Conservation (phyloP, 1,284 basidiomycete genomes). For the Volvariella volvacea region DNA sequence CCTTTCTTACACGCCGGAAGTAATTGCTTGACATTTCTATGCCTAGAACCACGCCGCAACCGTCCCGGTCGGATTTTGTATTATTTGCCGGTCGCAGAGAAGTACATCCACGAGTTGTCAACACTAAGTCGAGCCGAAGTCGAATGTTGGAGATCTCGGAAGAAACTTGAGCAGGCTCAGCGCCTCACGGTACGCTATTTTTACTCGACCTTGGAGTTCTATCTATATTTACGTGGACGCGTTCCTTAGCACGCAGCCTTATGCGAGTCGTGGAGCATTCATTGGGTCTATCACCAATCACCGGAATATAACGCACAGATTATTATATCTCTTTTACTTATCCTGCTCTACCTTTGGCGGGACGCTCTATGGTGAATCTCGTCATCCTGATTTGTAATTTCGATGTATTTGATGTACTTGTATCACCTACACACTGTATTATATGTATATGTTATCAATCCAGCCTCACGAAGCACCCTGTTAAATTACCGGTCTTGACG, state of each 20-base stretch:
- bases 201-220: too few relatives aligned
- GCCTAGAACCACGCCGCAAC: constrained; percentile 8
- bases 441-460: background rate
- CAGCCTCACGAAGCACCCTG: too few relatives aligned
- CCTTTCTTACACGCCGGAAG: too few relatives aligned
- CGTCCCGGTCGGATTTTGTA: constrained; percentile 16
- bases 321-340: constrained; percentile 14
- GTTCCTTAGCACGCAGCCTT: constrained; percentile 21
- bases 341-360: constrained; percentile 21
- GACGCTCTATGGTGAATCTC: constrained; percentile 12
- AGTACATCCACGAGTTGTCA: constrained; percentile 19
- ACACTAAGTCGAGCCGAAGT: constrained; percentile 11
- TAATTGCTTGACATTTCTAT: background rate
- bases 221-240: background rate
- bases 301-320: constrained; percentile 19
- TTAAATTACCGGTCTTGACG: too few relatives aligned
- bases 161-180: constrained; percentile 17
- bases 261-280: constrained; percentile 24
- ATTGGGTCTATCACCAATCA: constrained; percentile 17
- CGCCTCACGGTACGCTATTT: constrained; percentile 17
- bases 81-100: constrained; percentile 17
- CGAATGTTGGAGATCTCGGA: constrained; percentile 18
- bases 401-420: background rate
- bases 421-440: background rate
- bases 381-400: background rate